Percentiles rank a stretch among this genome's conserved stretches.
Conservation (phyloP, 202 grass and related monocot genomes). For the Panicum hallii region DNA sequence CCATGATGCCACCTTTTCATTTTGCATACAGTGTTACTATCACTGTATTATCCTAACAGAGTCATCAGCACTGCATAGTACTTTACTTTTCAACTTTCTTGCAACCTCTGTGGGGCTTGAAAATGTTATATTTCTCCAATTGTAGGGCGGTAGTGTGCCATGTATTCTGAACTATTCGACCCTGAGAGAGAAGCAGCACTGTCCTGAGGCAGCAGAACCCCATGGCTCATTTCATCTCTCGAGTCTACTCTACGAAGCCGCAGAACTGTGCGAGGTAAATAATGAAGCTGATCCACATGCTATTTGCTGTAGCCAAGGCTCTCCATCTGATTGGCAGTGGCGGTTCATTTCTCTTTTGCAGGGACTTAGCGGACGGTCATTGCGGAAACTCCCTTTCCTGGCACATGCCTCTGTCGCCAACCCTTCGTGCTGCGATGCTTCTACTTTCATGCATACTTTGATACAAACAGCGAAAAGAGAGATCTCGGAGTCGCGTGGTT, state of each 20-base stretch:
- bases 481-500: conserved; percentile 64
- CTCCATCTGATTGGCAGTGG: conserved; percentile 7
- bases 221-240: conserved; percentile 56
- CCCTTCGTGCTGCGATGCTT: conserved; percentile 60
- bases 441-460: conserved; percentile 62
- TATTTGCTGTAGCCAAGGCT: neutral
- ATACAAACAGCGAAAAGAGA: conserved; percentile 85
- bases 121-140: conserved; percentile 27
- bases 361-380: conserved; percentile 83
- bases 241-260: conserved; percentile 72
- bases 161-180: conserved; percentile 70
- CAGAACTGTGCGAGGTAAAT: conserved; percentile 81
- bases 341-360: conserved; percentile 40
- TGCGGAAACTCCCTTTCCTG: conserved; percentile 97
- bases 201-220: conserved; percentile 56
- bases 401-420: conserved; percentile 75
- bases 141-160: conserved; percentile 47
- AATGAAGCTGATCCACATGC: neutral
- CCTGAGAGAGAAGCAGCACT: conserved; percentile 74
- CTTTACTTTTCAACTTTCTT: neutral
- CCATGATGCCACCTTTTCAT: neutral
- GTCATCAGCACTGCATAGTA: neutral
- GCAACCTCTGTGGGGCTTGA: neutral
- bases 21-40: neutral
- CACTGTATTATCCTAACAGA: neutral